Percentiles rank a stretch among this genome's conserved stretches.
Evolutionary conservation across 2,329 filamentous ascomycete genomes (phyloP).

Genomic region (Fusarium musae): DNA sequence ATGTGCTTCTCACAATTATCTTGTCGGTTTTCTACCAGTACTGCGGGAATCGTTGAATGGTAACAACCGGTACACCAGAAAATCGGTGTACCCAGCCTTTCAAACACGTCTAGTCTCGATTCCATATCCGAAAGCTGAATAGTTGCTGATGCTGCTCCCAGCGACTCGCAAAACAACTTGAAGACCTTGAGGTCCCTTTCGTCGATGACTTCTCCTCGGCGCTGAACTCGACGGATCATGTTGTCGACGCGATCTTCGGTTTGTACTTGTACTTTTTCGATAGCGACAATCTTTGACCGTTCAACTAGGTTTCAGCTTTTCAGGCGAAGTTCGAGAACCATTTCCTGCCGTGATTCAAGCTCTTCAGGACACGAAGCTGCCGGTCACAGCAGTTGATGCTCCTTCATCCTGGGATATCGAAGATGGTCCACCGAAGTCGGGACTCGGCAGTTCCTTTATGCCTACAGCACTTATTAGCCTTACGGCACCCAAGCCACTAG

Average conservation of each 20-base stretch:
- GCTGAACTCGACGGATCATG: conserved; percentile 76
- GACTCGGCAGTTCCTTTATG: conserved; percentile 82
- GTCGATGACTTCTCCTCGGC: conserved; percentile 80
- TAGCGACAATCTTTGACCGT: conserved; percentile 21
- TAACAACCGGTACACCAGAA: conserved; percentile 9
- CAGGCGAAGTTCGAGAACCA: conserved; percentile 90
- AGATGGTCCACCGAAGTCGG: conserved; percentile 79
- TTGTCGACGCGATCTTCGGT: conserved; percentile 96
- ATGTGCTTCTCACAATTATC: conserved; percentile 34
- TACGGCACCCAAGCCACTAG: conserved; percentile 92
- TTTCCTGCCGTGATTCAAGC: conserved; percentile 85
- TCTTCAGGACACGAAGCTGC: conserved; percentile 76
- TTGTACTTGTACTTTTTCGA: conserved; percentile 41
- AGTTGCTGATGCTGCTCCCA: conserved; percentile 55
- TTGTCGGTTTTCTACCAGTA: conserved; percentile 30
- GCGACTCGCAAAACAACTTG: conserved; percentile 86
- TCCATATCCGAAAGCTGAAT: conserved; percentile 9
- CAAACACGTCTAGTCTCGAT: conserved; percentile 8
- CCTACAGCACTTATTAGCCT: conserved; percentile 85
- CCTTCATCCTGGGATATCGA: conserved; percentile 97
- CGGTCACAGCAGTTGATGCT: conserved; percentile 89
- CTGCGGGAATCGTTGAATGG: conserved; percentile 21
- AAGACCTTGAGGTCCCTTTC: conserved; percentile 85
- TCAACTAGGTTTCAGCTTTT: conserved; percentile 85
- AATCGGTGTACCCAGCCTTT: conserved; percentile 7